Evolutionary conservation across 2,329 filamentous ascomycete genomes (phyloP).

Genomic region (Amylocarpus encephaloides): DNA sequence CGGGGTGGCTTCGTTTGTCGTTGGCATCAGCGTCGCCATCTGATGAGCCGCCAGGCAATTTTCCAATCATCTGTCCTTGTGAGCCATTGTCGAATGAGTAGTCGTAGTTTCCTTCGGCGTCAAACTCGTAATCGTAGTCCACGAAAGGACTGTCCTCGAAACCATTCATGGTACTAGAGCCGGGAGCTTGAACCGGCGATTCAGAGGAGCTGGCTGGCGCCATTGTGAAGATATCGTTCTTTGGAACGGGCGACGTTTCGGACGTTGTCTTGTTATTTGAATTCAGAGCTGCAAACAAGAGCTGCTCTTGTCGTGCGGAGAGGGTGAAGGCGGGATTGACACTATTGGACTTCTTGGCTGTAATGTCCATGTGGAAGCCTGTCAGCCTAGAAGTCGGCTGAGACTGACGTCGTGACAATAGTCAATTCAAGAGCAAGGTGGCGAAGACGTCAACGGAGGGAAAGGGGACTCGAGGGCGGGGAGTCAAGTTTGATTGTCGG

Average conservation of each 20-base stretch:
- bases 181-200: slow-evolving; percentile 40
- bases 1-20: slow-evolving; percentile 68
- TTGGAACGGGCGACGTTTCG: slow-evolving; percentile 21
- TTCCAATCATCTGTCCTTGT: slow-evolving; percentile 67
- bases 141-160: slow-evolving; percentile 75
- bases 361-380: slow-evolving; percentile 18
- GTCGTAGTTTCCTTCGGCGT: slow-evolving; percentile 67
- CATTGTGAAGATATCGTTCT: slow-evolving; percentile 38
- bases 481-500: not conserved
- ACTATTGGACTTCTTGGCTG: slow-evolving; percentile 11
- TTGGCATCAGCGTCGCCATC: slow-evolving; percentile 44
- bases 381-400: slow-evolving; percentile 1
- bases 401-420: not conserved
- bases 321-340: slow-evolving; percentile 57
- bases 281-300: slow-evolving; percentile 69
- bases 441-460: no score
- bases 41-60: slow-evolving; percentile 50
- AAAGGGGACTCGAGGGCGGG: not conserved
- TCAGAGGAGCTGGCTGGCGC: slow-evolving; percentile 45
- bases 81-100: slow-evolving; percentile 44
- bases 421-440: not conserved
- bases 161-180: slow-evolving; percentile 40
- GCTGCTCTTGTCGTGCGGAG: slow-evolving; percentile 68
- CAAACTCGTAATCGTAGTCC: slow-evolving; percentile 71
- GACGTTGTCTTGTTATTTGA: slow-evolving; percentile 45